Percentiles rank a stretch among this genome's conserved stretches.
Conservation (phyloP, 805 yeast species). For the Monosporozyma aquatica region DNA sequence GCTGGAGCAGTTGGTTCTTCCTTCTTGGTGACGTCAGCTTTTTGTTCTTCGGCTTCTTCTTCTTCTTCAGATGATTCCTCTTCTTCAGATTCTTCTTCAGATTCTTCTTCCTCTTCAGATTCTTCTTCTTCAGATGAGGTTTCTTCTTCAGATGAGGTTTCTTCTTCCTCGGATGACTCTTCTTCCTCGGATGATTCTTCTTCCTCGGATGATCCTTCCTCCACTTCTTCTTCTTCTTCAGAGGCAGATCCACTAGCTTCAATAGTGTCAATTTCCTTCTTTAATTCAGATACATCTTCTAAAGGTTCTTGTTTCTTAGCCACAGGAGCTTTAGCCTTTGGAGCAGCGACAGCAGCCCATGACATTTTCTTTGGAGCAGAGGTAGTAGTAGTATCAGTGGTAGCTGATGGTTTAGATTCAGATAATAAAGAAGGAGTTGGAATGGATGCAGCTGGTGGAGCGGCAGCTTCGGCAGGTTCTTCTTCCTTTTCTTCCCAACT, state of each 20-base stretch:
- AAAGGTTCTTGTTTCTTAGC: slow-evolving; percentile 19
- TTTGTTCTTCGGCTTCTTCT: neutral
- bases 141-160: slow-evolving; percentile 2
- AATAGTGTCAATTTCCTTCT: slow-evolving; percentile 27
- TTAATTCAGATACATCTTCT: slow-evolving; percentile 24
- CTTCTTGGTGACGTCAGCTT: slow-evolving; percentile 6
- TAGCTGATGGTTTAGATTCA: slow-evolving; percentile 9
- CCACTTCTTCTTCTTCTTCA: slow-evolving; percentile 7
- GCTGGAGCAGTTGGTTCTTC: slow-evolving; percentile 5
- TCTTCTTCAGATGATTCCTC: slow-evolving; percentile 6
- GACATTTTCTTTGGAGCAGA: slow-evolving; percentile 33
- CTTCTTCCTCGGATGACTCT: slow-evolving; percentile 4
- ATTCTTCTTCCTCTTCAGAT: slow-evolving; percentile 4
- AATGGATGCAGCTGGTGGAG: slow-evolving; percentile 13
- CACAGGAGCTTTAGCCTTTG: slow-evolving; percentile 32
- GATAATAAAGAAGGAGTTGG: slow-evolving; percentile 8
- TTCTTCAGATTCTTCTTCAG: slow-evolving; percentile 4
- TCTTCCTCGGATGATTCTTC: slow-evolving; percentile 1
- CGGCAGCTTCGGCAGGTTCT: slow-evolving; percentile 33
- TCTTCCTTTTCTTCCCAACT: neutral
- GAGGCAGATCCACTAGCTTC: slow-evolving; percentile 3
- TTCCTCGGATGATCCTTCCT: slow-evolving; percentile 3
- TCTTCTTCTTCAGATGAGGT: slow-evolving; percentile 6
- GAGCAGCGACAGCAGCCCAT: slow-evolving; percentile 65
- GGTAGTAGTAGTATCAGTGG: neutral